Conservation (phyloP, 2,329 filamentous ascomycete species). For the Cordyceps farinosa region DNA sequence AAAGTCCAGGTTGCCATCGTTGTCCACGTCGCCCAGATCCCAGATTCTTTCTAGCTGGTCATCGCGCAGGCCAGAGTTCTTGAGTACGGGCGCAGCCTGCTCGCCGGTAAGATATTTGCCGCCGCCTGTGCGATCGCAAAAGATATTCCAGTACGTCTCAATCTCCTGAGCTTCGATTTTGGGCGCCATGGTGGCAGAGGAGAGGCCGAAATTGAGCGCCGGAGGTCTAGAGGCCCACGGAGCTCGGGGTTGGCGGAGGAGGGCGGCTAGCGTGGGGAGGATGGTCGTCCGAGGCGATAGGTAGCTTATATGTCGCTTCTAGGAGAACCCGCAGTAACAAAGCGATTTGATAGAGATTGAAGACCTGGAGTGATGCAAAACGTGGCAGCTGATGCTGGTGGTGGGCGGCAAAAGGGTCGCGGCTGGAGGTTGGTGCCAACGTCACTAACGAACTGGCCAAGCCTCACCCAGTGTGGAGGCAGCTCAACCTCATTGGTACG, state of each 20-base stretch:
- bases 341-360: not conserved
- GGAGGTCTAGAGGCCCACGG: not conserved
- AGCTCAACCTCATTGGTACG: not conserved
- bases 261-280: not conserved
- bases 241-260: constrained; percentile 7
- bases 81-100: constrained; percentile 58
- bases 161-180: constrained; percentile 61
- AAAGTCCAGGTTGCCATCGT: constrained; percentile 96
- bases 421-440: constrained; percentile 9
- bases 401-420: not conserved
- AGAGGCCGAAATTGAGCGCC: constrained; percentile 16
- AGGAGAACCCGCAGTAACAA: not conserved
- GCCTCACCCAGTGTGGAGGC: constrained; percentile 8
- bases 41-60: constrained; percentile 93
- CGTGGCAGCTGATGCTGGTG: not conserved
- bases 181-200: constrained; percentile 47
- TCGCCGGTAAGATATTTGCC: constrained; percentile 59
- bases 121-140: constrained; percentile 56
- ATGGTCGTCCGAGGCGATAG: not conserved
- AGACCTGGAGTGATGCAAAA: not conserved
- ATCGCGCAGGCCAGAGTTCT: constrained; percentile 60
- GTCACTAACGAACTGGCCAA: constrained; percentile 9
- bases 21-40: constrained; percentile 96
- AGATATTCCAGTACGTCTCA: constrained; percentile 65
- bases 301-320: not conserved